These are phyloP conservation scores for Ceratobasidium theobromae DNA, from an alignment of 1,284 basidiomycete genomes.

Conservation along the genomic window DNA sequence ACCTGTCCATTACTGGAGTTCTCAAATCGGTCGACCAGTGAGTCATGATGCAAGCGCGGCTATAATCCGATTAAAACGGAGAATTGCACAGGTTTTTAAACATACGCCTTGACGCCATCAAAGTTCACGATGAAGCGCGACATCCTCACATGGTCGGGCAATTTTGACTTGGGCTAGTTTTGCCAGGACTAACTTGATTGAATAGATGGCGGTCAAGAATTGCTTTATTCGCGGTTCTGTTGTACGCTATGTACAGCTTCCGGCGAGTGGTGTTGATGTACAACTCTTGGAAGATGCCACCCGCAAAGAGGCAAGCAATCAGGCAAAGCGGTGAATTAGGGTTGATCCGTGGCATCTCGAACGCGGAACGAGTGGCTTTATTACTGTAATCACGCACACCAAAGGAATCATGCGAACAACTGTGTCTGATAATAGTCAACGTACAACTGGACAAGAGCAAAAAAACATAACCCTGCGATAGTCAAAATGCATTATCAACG, in stretches of 20 bases:
- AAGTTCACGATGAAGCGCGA: slow-evolving; percentile 86
- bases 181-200: slow-evolving; percentile 30
- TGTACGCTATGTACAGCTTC: slow-evolving; percentile 94
- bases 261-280: slow-evolving; percentile 91
- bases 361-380: not conserved
- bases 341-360: not conserved
- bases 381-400: slow-evolving; percentile 12
- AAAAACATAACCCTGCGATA: not conserved
- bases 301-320: slow-evolving; percentile 60
- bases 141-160: slow-evolving; percentile 93
- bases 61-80: not conserved
- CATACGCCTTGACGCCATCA: slow-evolving; percentile 93
- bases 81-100: slow-evolving; percentile 78
- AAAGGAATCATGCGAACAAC: not conserved
- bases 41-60: slow-evolving; percentile 42
- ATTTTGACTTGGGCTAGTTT: not conserved
- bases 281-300: slow-evolving; percentile 97
- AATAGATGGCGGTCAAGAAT: slow-evolving; percentile 96
- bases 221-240: slow-evolving; percentile 99
- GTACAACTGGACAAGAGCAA: slow-evolving; percentile 15
- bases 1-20: slow-evolving; percentile 94
- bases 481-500: not conserved
- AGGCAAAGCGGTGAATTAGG: slow-evolving; percentile 52
- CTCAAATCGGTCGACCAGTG: slow-evolving; percentile 98
- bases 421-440: not conserved